These are phyloP conservation scores for Hemileia vastatrix DNA, from an alignment of 1,284 basidiomycete species.

Conservation along the genomic window DNA sequence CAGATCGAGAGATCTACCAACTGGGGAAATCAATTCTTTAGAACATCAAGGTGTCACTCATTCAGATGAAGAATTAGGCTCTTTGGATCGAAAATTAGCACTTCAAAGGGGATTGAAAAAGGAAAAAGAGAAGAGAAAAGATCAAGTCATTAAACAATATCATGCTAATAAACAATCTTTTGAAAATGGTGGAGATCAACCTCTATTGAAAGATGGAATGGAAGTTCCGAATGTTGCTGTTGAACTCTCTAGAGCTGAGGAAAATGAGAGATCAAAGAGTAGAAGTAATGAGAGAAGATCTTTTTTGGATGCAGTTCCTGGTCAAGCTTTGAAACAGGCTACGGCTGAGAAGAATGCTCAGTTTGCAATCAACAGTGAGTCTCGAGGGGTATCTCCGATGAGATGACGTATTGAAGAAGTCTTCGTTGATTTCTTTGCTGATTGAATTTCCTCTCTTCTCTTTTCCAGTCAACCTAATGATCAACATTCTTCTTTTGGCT, in stretches of 20 bases:
- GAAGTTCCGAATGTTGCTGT: neutral
- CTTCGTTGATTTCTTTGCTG: too few species aligned
- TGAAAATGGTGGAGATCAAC: neutral
- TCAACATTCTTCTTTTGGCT: too few species aligned
- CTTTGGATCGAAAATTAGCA: neutral
- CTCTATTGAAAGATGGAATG: neutral
- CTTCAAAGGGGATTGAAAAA: neutral
- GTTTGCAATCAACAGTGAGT: too few species aligned
- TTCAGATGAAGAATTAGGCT: neutral
- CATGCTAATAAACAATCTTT: neutral
- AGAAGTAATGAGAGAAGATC: slow-evolving; percentile 23
- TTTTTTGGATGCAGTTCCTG: slow-evolving; percentile 38
- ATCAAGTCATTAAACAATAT: neutral
- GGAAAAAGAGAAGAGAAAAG: neutral
- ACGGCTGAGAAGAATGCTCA: slow-evolving; percentile 33
- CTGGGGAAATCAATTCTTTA: neutral
- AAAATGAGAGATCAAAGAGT: neutral
- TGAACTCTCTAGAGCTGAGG: neutral
- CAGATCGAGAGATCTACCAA: neutral
- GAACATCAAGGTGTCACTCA: neutral
- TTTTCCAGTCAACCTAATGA: too few species aligned
- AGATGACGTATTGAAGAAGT: too few species aligned
- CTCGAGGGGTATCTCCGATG: too few species aligned
- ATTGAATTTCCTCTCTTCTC: too few species aligned
- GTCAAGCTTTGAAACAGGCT: slow-evolving; percentile 32